A percentile compares a stretch with the other conserved stretches of the same genome.
These are phyloP conservation scores for Plenodomus biglobosus DNA, from an alignment of 2,329 filamentous ascomycete genomes.

Conservation along the genomic window DNA sequence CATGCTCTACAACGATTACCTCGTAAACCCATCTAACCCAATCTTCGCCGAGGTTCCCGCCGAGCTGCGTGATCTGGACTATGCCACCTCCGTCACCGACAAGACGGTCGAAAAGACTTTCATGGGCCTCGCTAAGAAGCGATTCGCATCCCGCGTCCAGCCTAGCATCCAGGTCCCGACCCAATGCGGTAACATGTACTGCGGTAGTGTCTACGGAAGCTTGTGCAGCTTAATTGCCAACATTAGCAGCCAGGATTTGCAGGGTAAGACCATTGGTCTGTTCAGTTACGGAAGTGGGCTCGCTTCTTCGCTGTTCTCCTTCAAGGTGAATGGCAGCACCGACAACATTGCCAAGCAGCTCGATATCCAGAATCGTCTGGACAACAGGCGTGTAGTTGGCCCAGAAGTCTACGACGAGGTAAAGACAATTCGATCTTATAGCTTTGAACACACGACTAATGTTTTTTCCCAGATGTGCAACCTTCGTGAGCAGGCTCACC, in stretches of 20 bases:
- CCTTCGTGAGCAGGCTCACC: constrained; percentile 53
- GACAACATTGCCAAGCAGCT: constrained; percentile 52
- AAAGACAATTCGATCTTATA: constrained; percentile 23
- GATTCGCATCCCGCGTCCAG: constrained; percentile 53
- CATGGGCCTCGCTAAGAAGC: constrained; percentile 55
- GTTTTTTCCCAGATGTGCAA: constrained; percentile 51
- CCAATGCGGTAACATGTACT: constrained; percentile 60
- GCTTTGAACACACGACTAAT: constrained; percentile 28
- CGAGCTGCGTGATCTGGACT: constrained; percentile 51
- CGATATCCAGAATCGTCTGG: constrained; percentile 51
- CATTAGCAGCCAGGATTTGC: constrained; percentile 48
- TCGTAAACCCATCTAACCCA: constrained; percentile 50
- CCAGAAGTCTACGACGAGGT: constrained; percentile 54
- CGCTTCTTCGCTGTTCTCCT: constrained; percentile 54
- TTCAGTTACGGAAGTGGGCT: constrained; percentile 58
- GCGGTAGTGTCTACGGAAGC: constrained; percentile 54
- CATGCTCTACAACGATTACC: constrained; percentile 56
- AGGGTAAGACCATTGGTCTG: constrained; percentile 54
- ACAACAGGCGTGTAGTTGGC: constrained; percentile 48
- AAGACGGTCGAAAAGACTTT: constrained; percentile 58
- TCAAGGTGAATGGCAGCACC: constrained; percentile 51
- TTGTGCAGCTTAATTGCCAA: constrained; percentile 53
- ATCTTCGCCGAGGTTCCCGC: constrained; percentile 54
- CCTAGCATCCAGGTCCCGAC: constrained; percentile 54
- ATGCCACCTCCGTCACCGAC: constrained; percentile 53